Evolutionary conservation across 2,329 filamentous ascomycete genomes (phyloP), one percentile per base, ranked within the genome.

Genomic region (Claviceps sp.): DNA sequence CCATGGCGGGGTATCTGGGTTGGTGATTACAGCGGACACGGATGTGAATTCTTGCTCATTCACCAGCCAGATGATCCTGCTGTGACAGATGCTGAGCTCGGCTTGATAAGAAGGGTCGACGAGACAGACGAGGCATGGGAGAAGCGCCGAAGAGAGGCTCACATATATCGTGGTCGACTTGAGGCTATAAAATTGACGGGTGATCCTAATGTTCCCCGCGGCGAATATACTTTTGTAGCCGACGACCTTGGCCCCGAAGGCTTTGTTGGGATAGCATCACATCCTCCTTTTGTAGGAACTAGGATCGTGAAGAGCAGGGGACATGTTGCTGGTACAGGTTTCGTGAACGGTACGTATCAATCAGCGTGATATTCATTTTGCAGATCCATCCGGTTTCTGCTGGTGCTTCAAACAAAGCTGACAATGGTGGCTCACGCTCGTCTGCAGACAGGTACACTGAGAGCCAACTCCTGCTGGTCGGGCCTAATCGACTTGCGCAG

Each of bases 1-100:
- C 90, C 89, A 0, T 96, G 84, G 72, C 82, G 89, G 56, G 91
- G 91, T 0, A 88, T 98, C 34, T 97, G 88, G 86, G 85, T 89
- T 16, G 90, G 90, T 0, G 90, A 96, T 64, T 96, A 95, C 61
- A 85, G 82, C 26, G 82, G 80, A 0, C 90, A 97, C 60, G 89
- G 90, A 1, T 90, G 85, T 64, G 91, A 97, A 65, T 95, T 96
- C 52, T 63, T 97, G 4, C 72, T 94, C 13, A 72, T 97, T 46
- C 73, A 89, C 58, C 93, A 98, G 62, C 81, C 82, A 0, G 72
- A 77, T 18, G 71, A 74, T 36, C 66, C 70, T 42, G 60, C 63
- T 1, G 60, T 59, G 2, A 64, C 69, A 1, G 65, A 73, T 51
- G 64, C 68, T 22, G 67, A 72, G 44, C 61, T 70, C 4, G 67